phyloP scores from a whole-genome alignment of 371 early-diverging fungal species.

The Apophysomyces variabilis region DNA sequence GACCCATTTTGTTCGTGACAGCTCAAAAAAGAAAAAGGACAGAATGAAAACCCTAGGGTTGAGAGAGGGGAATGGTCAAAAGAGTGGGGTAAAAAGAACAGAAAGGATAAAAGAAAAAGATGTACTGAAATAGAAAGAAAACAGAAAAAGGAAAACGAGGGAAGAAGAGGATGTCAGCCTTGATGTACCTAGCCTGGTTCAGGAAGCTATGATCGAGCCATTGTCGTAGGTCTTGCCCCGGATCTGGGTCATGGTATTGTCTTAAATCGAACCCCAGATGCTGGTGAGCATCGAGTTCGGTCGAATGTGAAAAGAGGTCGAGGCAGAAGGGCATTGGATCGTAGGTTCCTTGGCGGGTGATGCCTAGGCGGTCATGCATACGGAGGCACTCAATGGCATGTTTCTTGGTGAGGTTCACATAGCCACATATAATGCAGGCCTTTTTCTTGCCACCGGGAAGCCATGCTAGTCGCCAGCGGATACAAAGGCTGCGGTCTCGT shows the following conservation, averaged over 20 bases:
- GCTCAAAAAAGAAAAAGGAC: not conserved
- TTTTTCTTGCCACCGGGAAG: not conserved
- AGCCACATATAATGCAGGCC: not conserved
- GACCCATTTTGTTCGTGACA: not conserved
- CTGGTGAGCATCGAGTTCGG: not conserved
- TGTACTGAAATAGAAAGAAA: not conserved
- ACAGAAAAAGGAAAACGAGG: not conserved
- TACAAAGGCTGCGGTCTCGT: not conserved
- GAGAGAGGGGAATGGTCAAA: not conserved
- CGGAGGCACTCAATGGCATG: not conserved
- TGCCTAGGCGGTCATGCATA: not conserved
- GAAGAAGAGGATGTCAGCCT: not conserved
- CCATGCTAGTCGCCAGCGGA: not conserved
- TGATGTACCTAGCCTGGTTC: not conserved
- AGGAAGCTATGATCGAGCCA: not conserved
- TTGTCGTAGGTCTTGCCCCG: not conserved
- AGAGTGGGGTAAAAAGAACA: not conserved
- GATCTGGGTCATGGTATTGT: too few species aligned
- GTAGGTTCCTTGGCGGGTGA: not conserved
- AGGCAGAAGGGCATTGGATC: not conserved
- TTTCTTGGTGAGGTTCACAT: not conserved
- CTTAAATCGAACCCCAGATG: not conserved
- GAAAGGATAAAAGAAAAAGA: not conserved
- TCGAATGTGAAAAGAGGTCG: not conserved
- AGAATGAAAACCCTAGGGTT: not conserved